phyloP scores from a whole-genome alignment of 306 rosid genomes.

The Carpinus viminea region DNA sequence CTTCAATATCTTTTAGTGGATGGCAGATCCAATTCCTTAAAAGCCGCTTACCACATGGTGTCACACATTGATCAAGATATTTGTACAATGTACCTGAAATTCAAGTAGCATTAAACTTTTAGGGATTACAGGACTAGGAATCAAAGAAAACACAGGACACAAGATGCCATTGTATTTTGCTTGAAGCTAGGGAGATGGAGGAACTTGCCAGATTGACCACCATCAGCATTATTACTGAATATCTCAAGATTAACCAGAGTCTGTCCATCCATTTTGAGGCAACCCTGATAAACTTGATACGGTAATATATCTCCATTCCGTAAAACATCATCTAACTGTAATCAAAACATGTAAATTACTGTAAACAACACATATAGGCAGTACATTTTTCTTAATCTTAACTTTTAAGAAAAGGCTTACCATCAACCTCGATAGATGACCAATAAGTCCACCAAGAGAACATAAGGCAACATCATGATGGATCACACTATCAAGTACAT shows the following conservation, averaged over 20 bases:
- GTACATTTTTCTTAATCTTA: conserved; percentile 8
- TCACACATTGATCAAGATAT: conserved; percentile 77
- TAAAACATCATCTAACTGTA: conserved; percentile 76
- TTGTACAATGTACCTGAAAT: conserved; percentile 80
- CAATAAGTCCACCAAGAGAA: conserved; percentile 78
- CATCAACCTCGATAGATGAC: conserved; percentile 86
- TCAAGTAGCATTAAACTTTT: conserved; percentile 20
- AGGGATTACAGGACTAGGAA: conserved; percentile 21
- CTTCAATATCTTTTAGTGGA: conserved; percentile 72
- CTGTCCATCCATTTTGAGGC: conserved; percentile 97
- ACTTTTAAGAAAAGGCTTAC: conserved; percentile 39
- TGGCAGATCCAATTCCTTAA: conserved; percentile 92
- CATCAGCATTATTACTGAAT: conserved; percentile 81
- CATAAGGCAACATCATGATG: conserved; percentile 58
- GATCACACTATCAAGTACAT: conserved; percentile 42
- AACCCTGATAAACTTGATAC: conserved; percentile 80
- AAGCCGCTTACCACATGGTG: conserved; percentile 86
- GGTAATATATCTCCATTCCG: conserved; percentile 72
- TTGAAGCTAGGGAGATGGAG: conserved; percentile 21
- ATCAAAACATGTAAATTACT: conserved; percentile 17
- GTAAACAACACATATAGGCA: conserved; percentile 16
- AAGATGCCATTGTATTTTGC: conserved; percentile 16
- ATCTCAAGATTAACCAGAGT: conserved; percentile 90
- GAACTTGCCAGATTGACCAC: conserved; percentile 77
- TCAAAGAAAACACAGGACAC: conserved; percentile 24